Evolutionary conservation across 441 rosid species (phyloP).

Genomic region (Mallotus repandus): DNA sequence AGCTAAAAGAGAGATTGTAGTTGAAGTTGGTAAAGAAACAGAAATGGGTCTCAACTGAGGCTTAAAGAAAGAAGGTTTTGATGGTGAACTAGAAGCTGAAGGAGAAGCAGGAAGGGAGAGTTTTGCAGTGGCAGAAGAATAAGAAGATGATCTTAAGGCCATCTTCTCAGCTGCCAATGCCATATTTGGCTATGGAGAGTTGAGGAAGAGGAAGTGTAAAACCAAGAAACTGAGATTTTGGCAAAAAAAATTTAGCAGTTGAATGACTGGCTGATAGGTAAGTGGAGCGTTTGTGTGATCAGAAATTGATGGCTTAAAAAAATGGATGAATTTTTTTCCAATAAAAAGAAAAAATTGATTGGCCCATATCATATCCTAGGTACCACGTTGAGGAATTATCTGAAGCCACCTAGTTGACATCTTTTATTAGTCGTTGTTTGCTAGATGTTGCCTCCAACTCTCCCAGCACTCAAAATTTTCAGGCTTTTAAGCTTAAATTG

Average conservation of each 20-base stretch:
- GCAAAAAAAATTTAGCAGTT: not conserved
- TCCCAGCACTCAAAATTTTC: too few species aligned
- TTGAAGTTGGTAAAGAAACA: slow-evolving; percentile 60
- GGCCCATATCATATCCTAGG: slow-evolving; percentile 9
- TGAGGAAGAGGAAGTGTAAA: slow-evolving; percentile 7
- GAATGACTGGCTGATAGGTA: slow-evolving; percentile 19
- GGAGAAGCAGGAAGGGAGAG: slow-evolving; percentile 38
- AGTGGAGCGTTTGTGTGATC: slow-evolving; percentile 33
- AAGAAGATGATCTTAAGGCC: slow-evolving; percentile 49
- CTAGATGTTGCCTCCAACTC: too few species aligned
- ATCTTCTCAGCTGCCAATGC: slow-evolving; percentile 63
- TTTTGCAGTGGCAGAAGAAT: slow-evolving; percentile 47
- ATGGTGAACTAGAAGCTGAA: slow-evolving; percentile 27
- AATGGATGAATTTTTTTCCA: slow-evolving; percentile 7
- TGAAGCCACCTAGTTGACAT: not conserved
- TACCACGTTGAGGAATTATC: not conserved
- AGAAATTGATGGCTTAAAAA: slow-evolving; percentile 28
- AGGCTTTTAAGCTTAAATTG: too few species aligned
- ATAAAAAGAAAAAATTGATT: not conserved
- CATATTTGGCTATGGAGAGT: slow-evolving; percentile 24
- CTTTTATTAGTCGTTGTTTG: too few species aligned
- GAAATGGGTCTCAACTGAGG: slow-evolving; percentile 45
- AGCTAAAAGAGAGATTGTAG: slow-evolving; percentile 62
- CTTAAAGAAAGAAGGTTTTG: slow-evolving; percentile 34
- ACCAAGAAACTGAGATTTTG: not conserved